Percentiles rank a stretch among this genome's conserved stretches.
These are phyloP conservation scores for Lotus japonicus DNA, from an alignment of 306 rosid genomes.

Conservation along the genomic window DNA sequence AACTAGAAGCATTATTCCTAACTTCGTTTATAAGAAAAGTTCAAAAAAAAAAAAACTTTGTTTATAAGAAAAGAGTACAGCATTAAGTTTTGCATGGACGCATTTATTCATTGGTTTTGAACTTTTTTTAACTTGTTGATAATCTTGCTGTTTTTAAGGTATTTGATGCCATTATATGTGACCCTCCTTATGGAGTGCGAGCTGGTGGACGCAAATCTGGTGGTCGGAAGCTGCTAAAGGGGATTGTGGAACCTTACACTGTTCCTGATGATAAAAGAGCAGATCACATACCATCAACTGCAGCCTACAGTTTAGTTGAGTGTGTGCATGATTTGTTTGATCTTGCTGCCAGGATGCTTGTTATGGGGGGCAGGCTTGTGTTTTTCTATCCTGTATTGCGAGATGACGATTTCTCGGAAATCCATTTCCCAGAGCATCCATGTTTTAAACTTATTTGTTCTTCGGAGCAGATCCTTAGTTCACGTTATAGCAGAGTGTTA, in stretches of 20 bases:
- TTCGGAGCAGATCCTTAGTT: slow-evolving; percentile 90
- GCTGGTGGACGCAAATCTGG: slow-evolving; percentile 99
- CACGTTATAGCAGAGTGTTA: slow-evolving; percentile 79
- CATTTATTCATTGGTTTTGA: background rate
- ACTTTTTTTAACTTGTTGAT: background rate
- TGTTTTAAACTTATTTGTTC: slow-evolving; percentile 63
- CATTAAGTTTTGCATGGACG: background rate
- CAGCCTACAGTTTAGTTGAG: slow-evolving; percentile 74
- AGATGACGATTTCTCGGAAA: slow-evolving; percentile 57
- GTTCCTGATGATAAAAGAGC: slow-evolving; percentile 90
- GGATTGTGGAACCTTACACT: slow-evolving; percentile 60
- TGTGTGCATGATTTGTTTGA: slow-evolving; percentile 96
- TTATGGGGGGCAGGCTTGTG: slow-evolving; percentile 79
- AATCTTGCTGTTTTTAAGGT: slow-evolving; percentile 35
- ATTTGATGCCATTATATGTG: slow-evolving; percentile 93
- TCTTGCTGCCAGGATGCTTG: slow-evolving; percentile 83
- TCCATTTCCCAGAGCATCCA: slow-evolving; percentile 67
- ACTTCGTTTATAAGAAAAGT: background rate
- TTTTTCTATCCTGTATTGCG: slow-evolving; percentile 87
- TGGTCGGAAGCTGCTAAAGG: slow-evolving; percentile 86
- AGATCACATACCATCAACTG: slow-evolving; percentile 96
- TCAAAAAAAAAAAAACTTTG: too few species aligned
- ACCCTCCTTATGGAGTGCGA: slow-evolving; percentile 99
- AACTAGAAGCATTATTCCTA: background rate
- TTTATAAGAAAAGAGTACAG: background rate